These are phyloP conservation scores for Madurella mycetomatis DNA, from an alignment of 2,329 filamentous ascomycete genomes.

Conservation along the genomic window DNA sequence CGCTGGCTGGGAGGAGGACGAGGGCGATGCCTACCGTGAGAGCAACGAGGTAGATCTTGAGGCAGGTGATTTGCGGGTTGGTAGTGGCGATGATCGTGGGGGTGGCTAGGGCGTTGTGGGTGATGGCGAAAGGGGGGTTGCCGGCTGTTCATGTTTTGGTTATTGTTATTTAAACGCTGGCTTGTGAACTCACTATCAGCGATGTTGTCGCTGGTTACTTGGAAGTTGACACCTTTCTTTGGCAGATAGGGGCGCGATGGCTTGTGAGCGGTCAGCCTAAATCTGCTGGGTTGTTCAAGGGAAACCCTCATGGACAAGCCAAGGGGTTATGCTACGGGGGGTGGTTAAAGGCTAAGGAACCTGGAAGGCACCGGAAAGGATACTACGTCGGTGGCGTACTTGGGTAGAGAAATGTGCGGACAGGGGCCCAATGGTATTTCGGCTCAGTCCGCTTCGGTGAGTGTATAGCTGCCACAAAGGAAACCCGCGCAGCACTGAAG, in stretches of 20 bases:
- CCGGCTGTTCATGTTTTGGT: neutral
- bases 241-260: constrained; percentile 9
- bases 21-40: constrained; percentile 27
- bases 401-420: too few relatives aligned
- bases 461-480: too few relatives aligned
- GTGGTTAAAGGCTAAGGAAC: too few relatives aligned
- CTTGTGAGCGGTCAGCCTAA: constrained; percentile 6
- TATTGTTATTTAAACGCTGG: neutral
- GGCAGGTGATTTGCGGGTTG: neutral
- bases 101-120: neutral
- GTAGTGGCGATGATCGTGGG: neutral
- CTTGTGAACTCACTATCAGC: neutral
- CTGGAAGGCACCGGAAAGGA: too few relatives aligned
- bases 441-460: too few relatives aligned
- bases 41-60: constrained; percentile 35
- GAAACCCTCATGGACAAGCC: neutral
- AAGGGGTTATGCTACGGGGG: too few relatives aligned
- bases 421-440: too few relatives aligned
- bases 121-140: neutral
- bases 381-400: too few relatives aligned
- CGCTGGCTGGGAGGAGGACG: constrained; percentile 31
- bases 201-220: neutral
- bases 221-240: neutral
- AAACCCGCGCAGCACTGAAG: too few relatives aligned
- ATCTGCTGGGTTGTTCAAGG: neutral